phyloP scores from a whole-genome alignment of 2,329 filamentous ascomycete genomes.

The Myriosclerotinia duriaeana region DNA sequence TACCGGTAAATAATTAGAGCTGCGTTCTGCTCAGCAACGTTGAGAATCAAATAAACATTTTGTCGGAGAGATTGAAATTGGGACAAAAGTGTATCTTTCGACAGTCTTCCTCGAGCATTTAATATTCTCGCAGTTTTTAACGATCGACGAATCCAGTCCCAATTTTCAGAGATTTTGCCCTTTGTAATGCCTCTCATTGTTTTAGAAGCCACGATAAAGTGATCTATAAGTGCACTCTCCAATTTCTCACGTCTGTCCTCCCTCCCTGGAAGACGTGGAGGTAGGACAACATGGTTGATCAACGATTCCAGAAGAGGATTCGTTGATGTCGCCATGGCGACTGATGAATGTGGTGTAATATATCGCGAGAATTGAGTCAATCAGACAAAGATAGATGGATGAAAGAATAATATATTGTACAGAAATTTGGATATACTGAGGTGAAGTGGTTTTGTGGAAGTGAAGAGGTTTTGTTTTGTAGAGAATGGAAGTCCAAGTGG shows the following conservation, averaged over 20 bases:
- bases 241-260: constrained; percentile 28
- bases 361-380: neutral
- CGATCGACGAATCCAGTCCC: constrained; percentile 25
- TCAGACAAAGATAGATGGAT: neutral
- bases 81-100: constrained; percentile 34
- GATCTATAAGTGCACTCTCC: constrained; percentile 22
- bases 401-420: neutral
- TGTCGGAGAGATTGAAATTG: constrained; percentile 38
- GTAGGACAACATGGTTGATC: constrained; percentile 32
- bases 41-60: constrained; percentile 44
- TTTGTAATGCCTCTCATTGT: constrained; percentile 8
- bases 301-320: constrained; percentile 26
- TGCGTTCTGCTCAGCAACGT: constrained; percentile 51
- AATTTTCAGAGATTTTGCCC: too few species aligned
- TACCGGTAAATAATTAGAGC: too few species aligned
- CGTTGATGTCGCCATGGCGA: constrained; percentile 7
- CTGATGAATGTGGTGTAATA: neutral
- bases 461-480: neutral
- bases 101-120: constrained; percentile 28
- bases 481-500: neutral
- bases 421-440: too few species aligned
- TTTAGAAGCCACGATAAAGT: constrained; percentile 23
- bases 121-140: constrained; percentile 24
- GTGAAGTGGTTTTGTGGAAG: neutral
- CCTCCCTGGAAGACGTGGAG: constrained; percentile 29